phyloP scores from a whole-genome alignment of 306 rosid species.

The Sicyos edulis region DNA sequence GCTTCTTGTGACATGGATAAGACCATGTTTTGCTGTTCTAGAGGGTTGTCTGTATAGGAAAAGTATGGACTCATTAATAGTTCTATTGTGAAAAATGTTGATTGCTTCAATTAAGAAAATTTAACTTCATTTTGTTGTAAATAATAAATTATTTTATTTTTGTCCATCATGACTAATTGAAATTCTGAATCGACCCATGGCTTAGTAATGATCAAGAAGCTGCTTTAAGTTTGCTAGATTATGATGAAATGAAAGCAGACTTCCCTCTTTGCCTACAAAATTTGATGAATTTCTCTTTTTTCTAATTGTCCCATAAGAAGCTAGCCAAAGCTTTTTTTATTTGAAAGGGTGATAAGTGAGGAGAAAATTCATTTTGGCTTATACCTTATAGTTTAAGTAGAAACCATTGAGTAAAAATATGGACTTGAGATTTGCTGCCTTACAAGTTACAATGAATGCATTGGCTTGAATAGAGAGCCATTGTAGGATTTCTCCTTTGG shows the following conservation, averaged over 20 bases:
- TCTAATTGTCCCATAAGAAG: constrained; percentile 1
- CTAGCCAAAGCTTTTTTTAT: not conserved
- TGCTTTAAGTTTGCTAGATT: not conserved
- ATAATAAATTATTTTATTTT: not conserved
- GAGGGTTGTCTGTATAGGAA: not conserved
- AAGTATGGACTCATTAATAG: not conserved
- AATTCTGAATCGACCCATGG: not conserved
- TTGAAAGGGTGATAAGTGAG: constrained; percentile 4
- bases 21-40: not conserved
- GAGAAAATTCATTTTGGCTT: not conserved
- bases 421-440: not conserved
- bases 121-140: not conserved
- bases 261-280: not conserved
- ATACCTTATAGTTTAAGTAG: not conserved
- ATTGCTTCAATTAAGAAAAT: not conserved
- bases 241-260: not conserved
- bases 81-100: not conserved
- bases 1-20: constrained; percentile 5
- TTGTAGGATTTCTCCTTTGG: not conserved
- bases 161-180: not conserved
- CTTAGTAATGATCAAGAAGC: not conserved
- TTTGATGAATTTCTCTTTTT: not conserved
- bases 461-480: not conserved
- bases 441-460: too few relatives aligned
- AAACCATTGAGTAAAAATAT: not conserved